Percentiles rank a stretch among this genome's conserved stretches.
These are phyloP conservation scores for Letharia lupina DNA, from an alignment of 495 filamentous ascomycete species.

Conservation along the genomic window DNA sequence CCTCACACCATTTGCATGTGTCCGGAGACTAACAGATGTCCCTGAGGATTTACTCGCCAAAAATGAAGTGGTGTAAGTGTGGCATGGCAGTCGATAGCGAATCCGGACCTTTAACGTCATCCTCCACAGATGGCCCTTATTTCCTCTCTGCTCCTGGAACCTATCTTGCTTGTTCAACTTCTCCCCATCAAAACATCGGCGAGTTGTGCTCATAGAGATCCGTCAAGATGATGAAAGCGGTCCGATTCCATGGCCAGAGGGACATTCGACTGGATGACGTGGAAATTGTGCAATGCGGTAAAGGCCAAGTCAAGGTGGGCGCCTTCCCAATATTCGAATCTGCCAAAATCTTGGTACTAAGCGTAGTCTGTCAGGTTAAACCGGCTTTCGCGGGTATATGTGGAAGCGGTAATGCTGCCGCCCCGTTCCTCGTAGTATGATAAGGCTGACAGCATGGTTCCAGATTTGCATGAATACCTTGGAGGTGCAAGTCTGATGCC, in stretches of 20 bases:
- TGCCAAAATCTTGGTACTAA: neutral
- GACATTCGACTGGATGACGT: slow-evolving; percentile 40
- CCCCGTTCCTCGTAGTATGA: neutral
- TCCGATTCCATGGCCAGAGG: slow-evolving; percentile 36
- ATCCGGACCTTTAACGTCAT: neutral
- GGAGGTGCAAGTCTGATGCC: slow-evolving; percentile 46
- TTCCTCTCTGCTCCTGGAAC: neutral
- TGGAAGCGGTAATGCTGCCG: slow-evolving; percentile 37
- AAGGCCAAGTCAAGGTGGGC: slow-evolving; percentile 37
- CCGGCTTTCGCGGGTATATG: slow-evolving; percentile 53
- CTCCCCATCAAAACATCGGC: neutral
- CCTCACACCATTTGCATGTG: neutral
- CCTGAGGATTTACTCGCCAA: neutral
- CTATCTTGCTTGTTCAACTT: neutral
- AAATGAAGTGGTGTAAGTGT: too few relatives aligned
- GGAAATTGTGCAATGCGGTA: slow-evolving; percentile 33
- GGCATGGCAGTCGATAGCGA: neutral
- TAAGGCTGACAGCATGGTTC: slow-evolving; percentile 1
- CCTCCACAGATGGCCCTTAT: neutral
- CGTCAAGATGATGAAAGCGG: slow-evolving; percentile 34
- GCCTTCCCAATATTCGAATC: neutral
- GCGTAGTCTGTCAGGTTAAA: slow-evolving; percentile 32
- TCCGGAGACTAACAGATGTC: neutral
- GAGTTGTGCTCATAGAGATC: neutral
- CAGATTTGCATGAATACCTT: slow-evolving; percentile 55